These are phyloP conservation scores for Tubosaeta sp. DNA, from an alignment of 768 basidiomycete species.

Conservation along the genomic window DNA sequence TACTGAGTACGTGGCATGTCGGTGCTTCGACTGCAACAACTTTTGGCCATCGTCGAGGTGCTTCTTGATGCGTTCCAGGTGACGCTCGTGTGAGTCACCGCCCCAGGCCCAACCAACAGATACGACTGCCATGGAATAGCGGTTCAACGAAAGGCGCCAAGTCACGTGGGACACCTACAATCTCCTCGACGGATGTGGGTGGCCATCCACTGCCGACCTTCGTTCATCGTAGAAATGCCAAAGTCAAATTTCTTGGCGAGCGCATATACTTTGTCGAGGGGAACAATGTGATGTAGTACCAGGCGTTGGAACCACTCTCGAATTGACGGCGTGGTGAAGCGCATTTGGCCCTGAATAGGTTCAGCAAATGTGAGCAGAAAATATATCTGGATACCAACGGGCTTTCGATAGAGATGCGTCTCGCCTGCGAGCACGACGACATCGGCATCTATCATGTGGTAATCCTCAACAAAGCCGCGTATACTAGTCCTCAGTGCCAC, in stretches of 20 bases:
- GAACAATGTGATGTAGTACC: conserved; percentile 24
- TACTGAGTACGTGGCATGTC: conserved; percentile 13
- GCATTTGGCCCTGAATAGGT: conserved; percentile 22
- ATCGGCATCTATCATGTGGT: conserved; percentile 28
- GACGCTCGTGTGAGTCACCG: conserved; percentile 23
- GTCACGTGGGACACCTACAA: conserved; percentile 11
- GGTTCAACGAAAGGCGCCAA: background rate
- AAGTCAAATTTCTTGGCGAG: conserved; percentile 23
- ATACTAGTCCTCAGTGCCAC: conserved; percentile 22
- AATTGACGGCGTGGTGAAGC: conserved; percentile 18
- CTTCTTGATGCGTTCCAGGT: conserved; percentile 31
- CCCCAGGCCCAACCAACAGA: conserved; percentile 32
- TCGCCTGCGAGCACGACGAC: conserved; percentile 39
- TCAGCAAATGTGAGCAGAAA: background rate
- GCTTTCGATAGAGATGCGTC: conserved; percentile 31
- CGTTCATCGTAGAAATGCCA: conserved; percentile 22
- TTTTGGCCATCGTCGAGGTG: conserved; percentile 29
- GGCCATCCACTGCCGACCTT: conserved; percentile 34
- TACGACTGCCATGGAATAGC: conserved; percentile 18
- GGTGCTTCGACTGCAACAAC: conserved; percentile 20
- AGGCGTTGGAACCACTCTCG: conserved; percentile 19
- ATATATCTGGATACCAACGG: conserved; percentile 11
- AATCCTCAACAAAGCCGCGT: conserved; percentile 39
- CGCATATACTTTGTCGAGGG: conserved; percentile 19
- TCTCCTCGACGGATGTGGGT: conserved; percentile 19